These are phyloP conservation scores for Nakazawaea laoshanensis DNA, from an alignment of 805 yeast genomes.

Conservation along the genomic window DNA sequence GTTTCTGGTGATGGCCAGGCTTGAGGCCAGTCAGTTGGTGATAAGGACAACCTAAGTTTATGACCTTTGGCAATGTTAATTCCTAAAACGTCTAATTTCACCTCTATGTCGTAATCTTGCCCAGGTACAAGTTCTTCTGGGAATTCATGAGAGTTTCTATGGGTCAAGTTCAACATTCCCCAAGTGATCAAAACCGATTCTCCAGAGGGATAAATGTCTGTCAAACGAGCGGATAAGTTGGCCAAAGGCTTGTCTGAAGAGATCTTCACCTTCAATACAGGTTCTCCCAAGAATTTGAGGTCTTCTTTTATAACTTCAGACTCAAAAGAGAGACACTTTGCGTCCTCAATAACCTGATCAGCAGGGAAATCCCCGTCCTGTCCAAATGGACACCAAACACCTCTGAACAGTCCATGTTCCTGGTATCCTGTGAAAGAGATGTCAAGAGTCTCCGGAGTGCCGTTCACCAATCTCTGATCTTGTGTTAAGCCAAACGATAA, in stretches of 20 bases:
- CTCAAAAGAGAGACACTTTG: constrained; percentile 29
- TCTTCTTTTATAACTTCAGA: constrained; percentile 18
- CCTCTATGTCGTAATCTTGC: constrained; percentile 22
- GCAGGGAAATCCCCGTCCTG: constrained; percentile 37
- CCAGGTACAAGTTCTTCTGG: constrained; percentile 27
- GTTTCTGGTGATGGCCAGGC: constrained; percentile 36
- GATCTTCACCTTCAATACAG: constrained; percentile 21
- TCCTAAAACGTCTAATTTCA: constrained; percentile 33
- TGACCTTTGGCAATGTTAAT: constrained; percentile 27
- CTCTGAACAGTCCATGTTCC: constrained; percentile 35
- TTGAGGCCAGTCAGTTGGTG: constrained; percentile 41
- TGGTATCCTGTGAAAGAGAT: constrained; percentile 23
- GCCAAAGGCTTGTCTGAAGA: constrained; percentile 29
- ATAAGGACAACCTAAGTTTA: constrained; percentile 28
- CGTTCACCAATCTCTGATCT: constrained; percentile 9
- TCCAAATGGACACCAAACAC: constrained; percentile 39
- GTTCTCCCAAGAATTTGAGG: constrained; percentile 28
- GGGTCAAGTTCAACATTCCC: constrained; percentile 35
- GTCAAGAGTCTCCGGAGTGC: constrained; percentile 5
- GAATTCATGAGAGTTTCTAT: constrained; percentile 30
- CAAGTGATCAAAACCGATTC: constrained; percentile 32
- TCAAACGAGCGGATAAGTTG: constrained; percentile 29
- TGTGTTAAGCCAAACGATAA: constrained; percentile 12
- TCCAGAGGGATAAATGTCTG: constrained; percentile 31
- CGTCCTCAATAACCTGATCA: constrained; percentile 33